phyloP scores from a whole-genome alignment of 2,329 filamentous ascomycete genomes.

The Pyrenochaeta sp. region DNA sequence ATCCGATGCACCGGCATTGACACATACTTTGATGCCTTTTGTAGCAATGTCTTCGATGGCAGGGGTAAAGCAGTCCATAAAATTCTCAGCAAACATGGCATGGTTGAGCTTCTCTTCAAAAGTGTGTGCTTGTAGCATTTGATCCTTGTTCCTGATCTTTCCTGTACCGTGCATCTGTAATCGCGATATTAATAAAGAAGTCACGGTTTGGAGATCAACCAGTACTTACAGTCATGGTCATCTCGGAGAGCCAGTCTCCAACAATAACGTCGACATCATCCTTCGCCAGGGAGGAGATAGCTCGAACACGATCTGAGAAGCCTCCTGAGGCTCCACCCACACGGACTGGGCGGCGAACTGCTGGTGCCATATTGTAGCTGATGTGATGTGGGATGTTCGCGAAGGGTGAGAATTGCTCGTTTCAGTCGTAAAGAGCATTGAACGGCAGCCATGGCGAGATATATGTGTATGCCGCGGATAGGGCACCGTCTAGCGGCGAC shows the following conservation, averaged over 20 bases:
- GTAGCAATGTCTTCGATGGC: constrained; percentile 42
- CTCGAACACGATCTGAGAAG: constrained; percentile 54
- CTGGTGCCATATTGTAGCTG: constrained; percentile 25
- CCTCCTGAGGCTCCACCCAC: constrained; percentile 55
- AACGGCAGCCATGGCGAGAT: not conserved
- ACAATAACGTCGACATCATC: constrained; percentile 43
- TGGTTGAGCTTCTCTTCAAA: constrained; percentile 46
- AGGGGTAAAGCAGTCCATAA: constrained; percentile 57
- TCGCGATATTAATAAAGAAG: no score
- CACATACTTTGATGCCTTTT: constrained; percentile 39
- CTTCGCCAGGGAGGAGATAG: constrained; percentile 52
- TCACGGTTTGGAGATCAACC: no score
- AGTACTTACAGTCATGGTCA: constrained; percentile 43
- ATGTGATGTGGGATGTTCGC: not conserved
- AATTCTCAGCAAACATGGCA: constrained; percentile 48
- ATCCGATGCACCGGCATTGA: constrained; percentile 42
- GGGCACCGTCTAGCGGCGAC: constrained; percentile 3
- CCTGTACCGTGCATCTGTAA: constrained; percentile 35
- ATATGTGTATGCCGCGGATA: constrained; percentile 8
- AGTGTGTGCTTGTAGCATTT: constrained; percentile 51
- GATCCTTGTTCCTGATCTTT: constrained; percentile 43
- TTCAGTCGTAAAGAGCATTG: not conserved
- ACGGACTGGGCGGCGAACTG: constrained; percentile 44
- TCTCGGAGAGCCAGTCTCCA: constrained; percentile 42
- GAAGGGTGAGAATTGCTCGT: no score